Evolutionary conservation across 1,139 yeast species (phyloP), one percentile per base, ranked within the genome.

Genomic region (Geotrichum histeridarum): DNA sequence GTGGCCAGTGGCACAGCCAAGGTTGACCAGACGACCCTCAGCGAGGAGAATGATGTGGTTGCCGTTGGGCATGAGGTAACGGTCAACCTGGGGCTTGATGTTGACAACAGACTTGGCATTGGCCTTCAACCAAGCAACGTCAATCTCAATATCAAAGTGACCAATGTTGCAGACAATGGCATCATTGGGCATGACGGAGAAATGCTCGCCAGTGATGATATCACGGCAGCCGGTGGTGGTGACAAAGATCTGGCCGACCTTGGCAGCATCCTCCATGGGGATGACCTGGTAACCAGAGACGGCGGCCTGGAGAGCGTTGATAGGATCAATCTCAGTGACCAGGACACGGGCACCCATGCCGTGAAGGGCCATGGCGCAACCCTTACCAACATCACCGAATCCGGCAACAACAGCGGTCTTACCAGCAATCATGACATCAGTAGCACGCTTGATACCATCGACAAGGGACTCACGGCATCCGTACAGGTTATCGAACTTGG

Each of bases 271-370:
- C 61, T 88, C 95, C 89, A 93, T 83, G 72, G 98, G 89, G 65
- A 86, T 82, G 67, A 93, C 99, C 81, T 93, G 96, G 84, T 85
- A 93, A 75, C 99, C 99, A 66, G 95, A 90, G 74, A 94, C 97
- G 67, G 99, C 98, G 67, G 99, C 99, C 81, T 93, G 99, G 70
- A 93, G 83, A 68, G 99, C 99, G 76, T 93, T 93, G 79, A 93
- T 93, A 71, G 99, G 99, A 77, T 93, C 99, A 69, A 94, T 82
- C 81, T 93, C 99, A 66, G 99, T 86, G 71, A 93, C 88, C 67
- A 93, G 99, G 77, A 93, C 99, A 77, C 97, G 88, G 64, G 99
- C 97, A 80, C 99, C 99, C 98, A 93, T 91, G 72, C 95, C 93
- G 79, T 91, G 88, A 71, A 94, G 84, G 67, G 99, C 97, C 88